Conservation (phyloP, 192 early-diverging fungal genomes). For the Mortierella hygrophila region DNA sequence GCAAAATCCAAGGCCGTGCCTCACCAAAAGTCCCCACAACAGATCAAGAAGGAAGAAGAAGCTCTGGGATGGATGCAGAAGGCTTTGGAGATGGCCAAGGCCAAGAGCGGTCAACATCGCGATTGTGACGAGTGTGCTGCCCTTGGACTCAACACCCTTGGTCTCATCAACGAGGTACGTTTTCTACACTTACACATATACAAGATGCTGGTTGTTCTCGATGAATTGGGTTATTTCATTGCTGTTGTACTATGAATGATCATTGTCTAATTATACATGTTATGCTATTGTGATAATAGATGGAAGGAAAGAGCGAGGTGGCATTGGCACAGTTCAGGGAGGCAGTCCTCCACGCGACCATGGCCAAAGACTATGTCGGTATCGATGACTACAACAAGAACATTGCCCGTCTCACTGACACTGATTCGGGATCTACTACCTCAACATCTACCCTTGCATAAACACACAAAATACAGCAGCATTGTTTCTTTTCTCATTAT, state of each 20-base stretch:
- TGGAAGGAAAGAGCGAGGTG: constrained; percentile 56
- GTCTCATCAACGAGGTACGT: constrained; percentile 63
- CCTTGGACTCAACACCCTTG: constrained; percentile 64
- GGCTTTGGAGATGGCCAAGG: constrained; percentile 58
- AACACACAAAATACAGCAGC: neutral
- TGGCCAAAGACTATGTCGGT: constrained; percentile 54
- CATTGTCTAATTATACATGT: neutral
- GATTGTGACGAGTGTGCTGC: constrained; percentile 71
- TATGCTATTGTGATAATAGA: constrained; percentile 32
- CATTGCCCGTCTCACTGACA: constrained; percentile 18
- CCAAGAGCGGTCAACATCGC: constrained; percentile 40
- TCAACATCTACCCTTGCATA: neutral
- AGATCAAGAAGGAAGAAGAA: constrained; percentile 59
- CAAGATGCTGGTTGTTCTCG: too few relatives aligned
- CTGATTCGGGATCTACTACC: neutral
- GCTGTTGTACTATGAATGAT: too few relatives aligned
- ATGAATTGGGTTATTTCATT: too few relatives aligned
- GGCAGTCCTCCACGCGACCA: constrained; percentile 51
- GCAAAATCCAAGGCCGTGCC: neutral
- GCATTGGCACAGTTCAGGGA: constrained; percentile 57
- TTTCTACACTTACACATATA: neutral
- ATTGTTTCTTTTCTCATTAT: neutral
- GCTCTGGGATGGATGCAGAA: constrained; percentile 70
- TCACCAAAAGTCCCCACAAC: constrained; percentile 8
- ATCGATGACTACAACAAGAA: constrained; percentile 39